These are phyloP conservation scores for Claviceps quebecensis DNA, from an alignment of 2,329 filamentous ascomycete genomes.

Conservation along the genomic window DNA sequence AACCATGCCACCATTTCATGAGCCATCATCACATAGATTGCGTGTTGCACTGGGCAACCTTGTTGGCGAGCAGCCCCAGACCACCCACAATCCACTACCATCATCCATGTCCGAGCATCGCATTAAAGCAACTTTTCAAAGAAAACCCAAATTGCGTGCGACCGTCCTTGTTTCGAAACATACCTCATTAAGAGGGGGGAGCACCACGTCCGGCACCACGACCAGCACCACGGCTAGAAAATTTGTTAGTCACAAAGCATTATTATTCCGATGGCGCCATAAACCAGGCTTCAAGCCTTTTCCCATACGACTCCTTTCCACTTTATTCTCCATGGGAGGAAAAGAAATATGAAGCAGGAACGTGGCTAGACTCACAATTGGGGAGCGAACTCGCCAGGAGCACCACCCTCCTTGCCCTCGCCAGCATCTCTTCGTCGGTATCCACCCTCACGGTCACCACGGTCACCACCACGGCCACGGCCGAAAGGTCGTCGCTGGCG, in stretches of 20 bases:
- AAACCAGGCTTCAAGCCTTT: background rate
- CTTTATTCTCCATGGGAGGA: background rate
- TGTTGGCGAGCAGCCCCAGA: too few relatives aligned
- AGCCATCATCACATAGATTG: too few relatives aligned
- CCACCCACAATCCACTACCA: too few relatives aligned
- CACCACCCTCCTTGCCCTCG: slow-evolving; percentile 81
- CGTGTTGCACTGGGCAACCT: too few relatives aligned
- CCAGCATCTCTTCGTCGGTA: slow-evolving; percentile 84
- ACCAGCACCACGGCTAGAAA: slow-evolving; percentile 62
- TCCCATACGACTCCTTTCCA: too few relatives aligned
- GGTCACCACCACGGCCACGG: slow-evolving; percentile 56
- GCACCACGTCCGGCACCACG: slow-evolving; percentile 66
- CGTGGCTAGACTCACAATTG: slow-evolving; percentile 52
- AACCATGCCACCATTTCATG: too few relatives aligned
- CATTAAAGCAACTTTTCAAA: too few relatives aligned
- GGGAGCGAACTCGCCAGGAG: slow-evolving; percentile 82
- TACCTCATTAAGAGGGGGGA: slow-evolving; percentile 46
- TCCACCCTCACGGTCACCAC: slow-evolving; percentile 75
- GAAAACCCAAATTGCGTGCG: too few relatives aligned
- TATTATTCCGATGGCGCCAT: background rate
- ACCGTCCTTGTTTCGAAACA: slow-evolving; percentile 11
- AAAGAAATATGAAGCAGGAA: background rate
- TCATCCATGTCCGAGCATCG: too few relatives aligned
- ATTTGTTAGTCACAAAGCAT: background rate
- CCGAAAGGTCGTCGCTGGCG: slow-evolving; percentile 73